A percentile compares a stretch with the other conserved stretches of the same genome.
Conservation (phyloP, 805 yeast species). For the Metschnikowia sp. region DNA sequence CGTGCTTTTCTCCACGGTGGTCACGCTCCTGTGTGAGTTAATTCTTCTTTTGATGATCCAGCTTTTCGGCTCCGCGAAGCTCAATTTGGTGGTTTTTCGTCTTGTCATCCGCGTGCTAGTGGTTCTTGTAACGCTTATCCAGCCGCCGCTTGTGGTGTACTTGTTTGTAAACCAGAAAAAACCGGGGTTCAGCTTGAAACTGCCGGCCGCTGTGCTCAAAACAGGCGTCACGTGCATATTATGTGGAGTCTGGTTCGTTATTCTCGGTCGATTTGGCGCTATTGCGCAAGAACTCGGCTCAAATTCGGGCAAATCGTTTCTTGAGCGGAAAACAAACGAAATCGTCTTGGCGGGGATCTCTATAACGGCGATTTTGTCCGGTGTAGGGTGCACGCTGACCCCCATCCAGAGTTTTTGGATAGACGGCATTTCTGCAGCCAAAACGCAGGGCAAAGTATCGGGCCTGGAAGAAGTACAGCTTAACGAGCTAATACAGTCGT, state of each 20-base stretch:
- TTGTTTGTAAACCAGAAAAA: constrained; percentile 27
- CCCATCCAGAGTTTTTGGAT: constrained; percentile 25
- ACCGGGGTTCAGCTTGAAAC: constrained; percentile 13
- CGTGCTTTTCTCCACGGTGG: constrained; percentile 26
- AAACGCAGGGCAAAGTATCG: background rate
- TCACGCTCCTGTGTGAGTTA: constrained; percentile 31
- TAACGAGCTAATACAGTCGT: constrained; percentile 32
- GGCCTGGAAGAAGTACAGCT: constrained; percentile 13
- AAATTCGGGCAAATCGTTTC: constrained; percentile 20
- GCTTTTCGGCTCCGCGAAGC: constrained; percentile 21
- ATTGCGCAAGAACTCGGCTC: constrained; percentile 24
- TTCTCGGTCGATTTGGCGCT: constrained; percentile 33
- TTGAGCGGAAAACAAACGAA: constrained; percentile 45
- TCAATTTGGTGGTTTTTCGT: constrained; percentile 33
- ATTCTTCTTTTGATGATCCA: constrained; percentile 37
- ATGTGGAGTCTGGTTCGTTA: constrained; percentile 30
- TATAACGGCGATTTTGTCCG: constrained; percentile 48
- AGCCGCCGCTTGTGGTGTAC: constrained; percentile 40
- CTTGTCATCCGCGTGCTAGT: constrained; percentile 37
- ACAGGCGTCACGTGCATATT: constrained; percentile 12
- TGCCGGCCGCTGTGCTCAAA: constrained; percentile 3
- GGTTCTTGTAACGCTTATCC: constrained; percentile 37
- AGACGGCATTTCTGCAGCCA: background rate
- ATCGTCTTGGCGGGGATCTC: constrained; percentile 48
- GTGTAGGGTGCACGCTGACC: constrained; percentile 50